Base-by-base conservation (phyloP, 805 yeast genomes). In the Ogataea paradorogensis region DNA sequence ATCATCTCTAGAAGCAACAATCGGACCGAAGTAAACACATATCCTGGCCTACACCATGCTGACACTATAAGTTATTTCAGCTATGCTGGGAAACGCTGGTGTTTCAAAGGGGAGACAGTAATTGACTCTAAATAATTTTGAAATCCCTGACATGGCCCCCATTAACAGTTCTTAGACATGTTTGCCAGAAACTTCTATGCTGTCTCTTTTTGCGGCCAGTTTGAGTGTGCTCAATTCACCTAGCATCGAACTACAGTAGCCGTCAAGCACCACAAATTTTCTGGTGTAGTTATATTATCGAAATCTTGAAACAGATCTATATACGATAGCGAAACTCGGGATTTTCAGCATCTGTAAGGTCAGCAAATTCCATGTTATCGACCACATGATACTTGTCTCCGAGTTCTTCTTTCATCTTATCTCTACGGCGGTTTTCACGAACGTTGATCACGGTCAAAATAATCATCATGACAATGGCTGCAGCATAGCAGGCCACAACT, bases 261-360 rank as follows among this genome's bases (percentile, higher is more conserved):
- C 10, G 55, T 59, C 5, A 32, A 63, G 31, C 58, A 45, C 38
- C 57, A 46, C 37, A 53, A 56, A 35, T 59, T 47, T 34, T 60
- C 58, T 9, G 65, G 65, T 11, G 33, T 59, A 29, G 65, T 59
- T 9, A 56, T 58, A 61, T 58, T 60, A 24, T 24, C 26, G 26
- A 24, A 10, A 10, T 7, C 4, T 10, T 9, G 5, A 4, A 13
- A 26, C 18, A 13, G 5, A 16, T n/a, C 29, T 30, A 37, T 23
- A 38, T 25, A 25, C 37, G 42, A 27, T 70, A 69, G 42, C 73
- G 58, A 50, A 69, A 70, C 33, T 52, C 50, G 9, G 61, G 62
- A 46, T 63, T 69, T 43, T 69, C 67, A 37, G 55, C 55, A 40
- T 71, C 76, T 10, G 77, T 71, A 53, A 69, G 50, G 43, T 71